Percentiles rank a stretch among this genome's conserved stretches.
phyloP scores from a whole-genome alignment of 2,329 filamentous ascomycete genomes.

The Exophiala lecanii-corni region DNA sequence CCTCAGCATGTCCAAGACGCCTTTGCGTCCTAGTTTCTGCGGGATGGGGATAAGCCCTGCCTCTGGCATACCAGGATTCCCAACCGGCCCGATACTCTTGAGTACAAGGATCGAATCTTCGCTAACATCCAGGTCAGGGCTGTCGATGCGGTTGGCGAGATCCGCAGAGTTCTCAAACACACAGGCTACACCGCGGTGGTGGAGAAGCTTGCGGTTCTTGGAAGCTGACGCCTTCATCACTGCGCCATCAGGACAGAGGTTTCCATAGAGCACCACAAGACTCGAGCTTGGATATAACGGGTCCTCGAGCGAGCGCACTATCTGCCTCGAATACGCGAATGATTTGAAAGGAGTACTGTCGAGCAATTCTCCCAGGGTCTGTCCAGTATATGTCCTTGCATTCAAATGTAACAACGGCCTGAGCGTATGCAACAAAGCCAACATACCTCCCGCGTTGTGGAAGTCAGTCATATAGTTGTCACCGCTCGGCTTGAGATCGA shows the following conservation, averaged over 20 bases:
- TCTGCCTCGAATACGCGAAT: conserved; percentile 38
- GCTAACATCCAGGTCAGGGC: conserved; percentile 40
- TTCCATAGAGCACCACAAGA: conserved; percentile 44
- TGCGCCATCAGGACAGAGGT: conserved; percentile 46
- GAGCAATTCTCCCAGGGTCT: conserved; percentile 45
- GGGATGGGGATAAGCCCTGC: conserved; percentile 50
- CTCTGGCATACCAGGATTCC: conserved; percentile 52
- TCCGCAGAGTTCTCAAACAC: conserved; percentile 48
- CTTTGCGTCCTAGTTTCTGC: conserved; percentile 43
- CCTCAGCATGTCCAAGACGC: conserved; percentile 51
- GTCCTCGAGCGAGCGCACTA: conserved; percentile 42
- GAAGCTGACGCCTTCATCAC: conserved; percentile 50
- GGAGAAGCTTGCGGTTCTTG: conserved; percentile 43
- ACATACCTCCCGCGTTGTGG: conserved; percentile 50
- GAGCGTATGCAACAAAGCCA: conserved; percentile 44
- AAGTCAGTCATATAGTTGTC: conserved; percentile 55
- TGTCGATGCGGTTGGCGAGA: conserved; percentile 44
- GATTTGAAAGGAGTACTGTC: conserved; percentile 40
- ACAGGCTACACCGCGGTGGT: conserved; percentile 42
- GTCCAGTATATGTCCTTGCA: conserved; percentile 44
- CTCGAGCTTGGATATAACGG: conserved; percentile 45
- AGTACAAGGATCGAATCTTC: conserved; percentile 45
- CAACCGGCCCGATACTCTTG: conserved; percentile 48
- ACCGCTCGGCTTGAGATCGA: conserved; percentile 51
- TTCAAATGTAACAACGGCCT: conserved; percentile 44